Base-by-base conservation (phyloP, 2,329 filamentous ascomycete genomes). In the Trichoderma lentiforme region DNA sequence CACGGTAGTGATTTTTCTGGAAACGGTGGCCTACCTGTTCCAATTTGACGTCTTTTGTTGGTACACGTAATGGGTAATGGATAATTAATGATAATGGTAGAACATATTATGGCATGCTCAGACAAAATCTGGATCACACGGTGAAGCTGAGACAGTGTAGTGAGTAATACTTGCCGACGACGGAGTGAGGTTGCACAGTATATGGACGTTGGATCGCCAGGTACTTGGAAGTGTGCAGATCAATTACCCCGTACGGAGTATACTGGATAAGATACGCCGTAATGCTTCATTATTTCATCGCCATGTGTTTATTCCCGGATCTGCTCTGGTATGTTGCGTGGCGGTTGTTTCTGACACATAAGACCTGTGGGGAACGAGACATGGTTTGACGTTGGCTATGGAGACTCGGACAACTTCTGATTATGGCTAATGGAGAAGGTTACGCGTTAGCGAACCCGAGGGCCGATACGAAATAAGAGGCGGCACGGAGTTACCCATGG, bases 321-420 rank as follows among this genome's bases (percentile, higher is more conserved):
- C 43, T 51, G n/a, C n/a, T 51, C 15, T 51, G 43, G 43, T 12
- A 51, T 51, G n/a, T 24, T 18, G 24, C 36, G 11, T 47, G 36
- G 36, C 61, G 61, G 8, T 64, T 47, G 61, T 30, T 64, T 64
- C 61, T 51, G 39, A 32, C 26, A 30, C 61, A 62, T 12, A 12
- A 70, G 58, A 70, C 58, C 18, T 61, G 67, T 70, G 67, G 67
- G 28, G 67, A 34, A 26, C 30, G 18, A 70, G 57, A 63, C 56
- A 70, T 26, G 58, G 32, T 43, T 60, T 61, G 32, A 53, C 47
- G 47, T 53, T 53, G 47, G 4, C n/a, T 28, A 39, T 60, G 64
- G 18, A 26, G 34, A 18, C 24, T 12, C 18, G n/a, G n/a, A 21
- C n/a, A 11, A 21, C 43, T 51, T 51, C 6, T 51, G 43, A 15